These are phyloP conservation scores for Coniochaeta prunicola DNA, from an alignment of 2,329 filamentous ascomycete species.

Conservation along the genomic window DNA sequence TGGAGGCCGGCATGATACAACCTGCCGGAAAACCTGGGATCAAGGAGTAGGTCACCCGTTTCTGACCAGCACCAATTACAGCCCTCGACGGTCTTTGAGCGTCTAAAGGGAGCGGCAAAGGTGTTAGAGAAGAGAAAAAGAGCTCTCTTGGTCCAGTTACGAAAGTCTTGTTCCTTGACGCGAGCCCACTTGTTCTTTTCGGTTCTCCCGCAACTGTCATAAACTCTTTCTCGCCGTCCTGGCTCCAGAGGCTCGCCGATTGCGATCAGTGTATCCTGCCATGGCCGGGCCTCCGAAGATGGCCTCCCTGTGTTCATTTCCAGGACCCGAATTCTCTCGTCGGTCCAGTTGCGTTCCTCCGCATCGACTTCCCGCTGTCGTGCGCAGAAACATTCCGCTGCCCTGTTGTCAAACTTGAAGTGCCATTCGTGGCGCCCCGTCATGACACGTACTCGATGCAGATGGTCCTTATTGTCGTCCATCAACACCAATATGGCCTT, in stretches of 20 bases:
- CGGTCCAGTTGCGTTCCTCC: not conserved
- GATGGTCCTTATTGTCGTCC: not conserved
- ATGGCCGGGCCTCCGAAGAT: not conserved
- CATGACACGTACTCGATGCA: not conserved
- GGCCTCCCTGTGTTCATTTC: not conserved
- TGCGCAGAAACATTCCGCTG: not conserved
- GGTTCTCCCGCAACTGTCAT: not conserved
- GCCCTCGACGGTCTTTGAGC: not conserved
- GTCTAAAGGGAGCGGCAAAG: not conserved
- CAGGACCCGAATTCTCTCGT: not conserved
- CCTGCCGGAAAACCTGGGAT: not conserved
- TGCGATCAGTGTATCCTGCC: not conserved
- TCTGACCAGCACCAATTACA: not conserved
- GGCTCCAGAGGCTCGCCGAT: not conserved
- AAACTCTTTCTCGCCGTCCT: not conserved
- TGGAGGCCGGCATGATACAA: not conserved
- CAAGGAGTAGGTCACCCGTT: not conserved
- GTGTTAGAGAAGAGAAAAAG: not conserved
- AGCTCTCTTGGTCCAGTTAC: not conserved
- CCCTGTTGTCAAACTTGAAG: not conserved
- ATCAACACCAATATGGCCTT: not conserved
- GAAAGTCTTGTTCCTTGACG: not conserved
- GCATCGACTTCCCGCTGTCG: not conserved
- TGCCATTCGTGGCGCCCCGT: not conserved
- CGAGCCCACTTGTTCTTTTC: not conserved